Conservation (phyloP, 305 asterid species). For the Fraxinus sp. region DNA sequence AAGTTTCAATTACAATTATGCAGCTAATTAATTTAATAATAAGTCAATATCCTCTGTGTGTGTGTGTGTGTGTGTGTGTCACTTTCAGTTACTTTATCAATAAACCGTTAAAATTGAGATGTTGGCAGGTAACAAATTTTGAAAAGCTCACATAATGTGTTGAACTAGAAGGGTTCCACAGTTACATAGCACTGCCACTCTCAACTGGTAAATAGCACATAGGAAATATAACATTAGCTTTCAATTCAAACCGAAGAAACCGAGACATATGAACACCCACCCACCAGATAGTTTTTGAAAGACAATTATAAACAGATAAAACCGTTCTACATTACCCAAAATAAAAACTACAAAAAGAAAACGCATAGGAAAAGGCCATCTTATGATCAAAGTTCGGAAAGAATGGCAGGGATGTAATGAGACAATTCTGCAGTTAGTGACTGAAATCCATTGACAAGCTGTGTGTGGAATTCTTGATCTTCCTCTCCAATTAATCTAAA, state of each 20-base stretch:
- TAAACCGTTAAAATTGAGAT: background rate
- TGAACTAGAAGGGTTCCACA: background rate
- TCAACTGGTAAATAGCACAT: background rate
- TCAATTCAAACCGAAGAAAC: background rate
- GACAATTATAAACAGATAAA: slow-evolving; percentile 7
- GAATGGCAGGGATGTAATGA: slow-evolving; percentile 99
- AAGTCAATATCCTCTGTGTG: background rate
- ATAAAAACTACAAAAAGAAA: slow-evolving; percentile 9
- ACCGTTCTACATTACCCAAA: background rate
- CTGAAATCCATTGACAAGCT: slow-evolving; percentile 97
- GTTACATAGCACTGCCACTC: background rate
- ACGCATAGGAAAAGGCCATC: background rate
- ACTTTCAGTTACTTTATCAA: background rate
- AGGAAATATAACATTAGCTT: background rate
- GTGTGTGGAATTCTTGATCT: slow-evolving; percentile 97
- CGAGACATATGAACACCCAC: background rate
- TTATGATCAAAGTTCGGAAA: slow-evolving; percentile 75
- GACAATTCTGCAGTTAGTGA: slow-evolving; percentile 98
- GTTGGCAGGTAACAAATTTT: background rate
- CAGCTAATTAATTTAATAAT: background rate
- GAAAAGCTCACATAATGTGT: background rate
- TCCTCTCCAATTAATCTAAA: slow-evolving; percentile 92
- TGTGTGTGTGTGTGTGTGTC: background rate
- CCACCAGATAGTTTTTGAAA: background rate
- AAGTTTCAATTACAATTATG: background rate